phyloP scores from a whole-genome alignment of 2,329 filamentous ascomycete genomes.

The Gnomoniopsis sp. region DNA sequence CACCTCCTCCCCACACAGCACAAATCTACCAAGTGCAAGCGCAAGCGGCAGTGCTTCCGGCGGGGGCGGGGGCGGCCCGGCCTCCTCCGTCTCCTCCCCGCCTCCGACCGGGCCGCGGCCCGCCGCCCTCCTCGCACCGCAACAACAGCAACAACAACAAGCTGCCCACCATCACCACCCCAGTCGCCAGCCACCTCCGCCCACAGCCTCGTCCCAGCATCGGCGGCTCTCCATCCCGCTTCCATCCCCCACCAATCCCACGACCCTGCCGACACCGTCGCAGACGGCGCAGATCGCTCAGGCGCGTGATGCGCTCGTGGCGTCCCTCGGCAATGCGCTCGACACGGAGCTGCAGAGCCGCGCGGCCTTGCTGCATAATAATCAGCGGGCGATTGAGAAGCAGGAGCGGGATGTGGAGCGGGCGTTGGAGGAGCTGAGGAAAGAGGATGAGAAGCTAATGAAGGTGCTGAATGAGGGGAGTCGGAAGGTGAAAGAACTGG shows the following conservation, averaged over 20 bases:
- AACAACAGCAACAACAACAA: no score
- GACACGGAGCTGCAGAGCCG: slow-evolving; percentile 66
- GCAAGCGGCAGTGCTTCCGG: no score
- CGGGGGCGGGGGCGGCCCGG: no score
- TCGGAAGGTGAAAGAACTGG: slow-evolving; percentile 64
- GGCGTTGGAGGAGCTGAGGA: slow-evolving; percentile 56
- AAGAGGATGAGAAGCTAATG: slow-evolving; percentile 64
- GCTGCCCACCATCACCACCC: no score
- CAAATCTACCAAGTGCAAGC: no score
- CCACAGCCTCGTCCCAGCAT: background rate
- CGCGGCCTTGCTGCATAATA: slow-evolving; percentile 66
- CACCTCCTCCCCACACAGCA: background rate
- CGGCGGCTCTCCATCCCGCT: background rate
- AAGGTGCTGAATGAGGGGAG: slow-evolving; percentile 61
- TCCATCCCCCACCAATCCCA: slow-evolving; percentile 23
- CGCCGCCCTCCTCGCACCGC: no score
- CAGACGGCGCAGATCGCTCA: slow-evolving; percentile 49
- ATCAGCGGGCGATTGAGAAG: slow-evolving; percentile 59
- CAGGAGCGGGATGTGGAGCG: slow-evolving; percentile 65
- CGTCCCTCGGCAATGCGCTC: slow-evolving; percentile 65
- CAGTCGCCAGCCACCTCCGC: background rate
- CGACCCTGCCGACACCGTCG: slow-evolving; percentile 38
- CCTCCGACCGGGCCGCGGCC: no score
- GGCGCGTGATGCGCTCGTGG: slow-evolving; percentile 57
- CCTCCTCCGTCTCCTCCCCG: no score